Evolutionary conservation across 1,284 basidiomycete genomes (phyloP), one percentile per base, ranked within the genome.

Genomic region (Moesziomyces globuligerus): DNA sequence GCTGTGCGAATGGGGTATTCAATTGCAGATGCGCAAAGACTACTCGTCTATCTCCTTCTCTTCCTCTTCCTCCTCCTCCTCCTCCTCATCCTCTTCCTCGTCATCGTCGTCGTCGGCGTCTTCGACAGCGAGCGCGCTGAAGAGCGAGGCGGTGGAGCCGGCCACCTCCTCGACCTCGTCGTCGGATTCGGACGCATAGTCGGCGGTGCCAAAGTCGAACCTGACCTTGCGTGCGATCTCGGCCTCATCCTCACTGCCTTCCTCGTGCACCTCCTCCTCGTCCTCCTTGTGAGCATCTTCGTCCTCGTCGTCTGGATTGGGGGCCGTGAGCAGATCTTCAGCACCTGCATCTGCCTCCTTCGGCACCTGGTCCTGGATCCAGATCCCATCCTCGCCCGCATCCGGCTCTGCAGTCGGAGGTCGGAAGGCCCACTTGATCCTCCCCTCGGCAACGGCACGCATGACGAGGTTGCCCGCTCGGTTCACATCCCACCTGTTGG

Each of bases 401-500:
- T 20, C 46, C 18, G 24, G 9, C 4, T 18, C 37, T 8, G 41
- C 17, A 8, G 34, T 23, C 25, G 75, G 69, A 13, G 75, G 71
- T 1, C 65, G 48, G 28, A 94, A 94, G 20, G 88, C 90, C 93
- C 93, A 95, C 38, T 86, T 85, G 49, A 94, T 86, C 70, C 86
- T 86, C 17, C 91, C 90, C 81, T 94, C 91, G 0, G 92, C 90
- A 21, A 93, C 84, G 7, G 87, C 84, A 28, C 80, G 75, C 53
- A 74, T 68, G 10, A 89, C 90, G 21, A 89, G 87, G 79, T 95
- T 94, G 18, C 92, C 94, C 1, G 93, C 92, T 43, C 94, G 87
- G 79, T 92, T 90, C 18, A 90, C 85, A 84, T 96, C 94, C 8
- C 92, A 90, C 56, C 94, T 83, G 7, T 92, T 93, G 17, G 91